These are phyloP conservation scores for Leucogyrophana mollusca DNA, from an alignment of 768 basidiomycete genomes.

Conservation along the genomic window DNA sequence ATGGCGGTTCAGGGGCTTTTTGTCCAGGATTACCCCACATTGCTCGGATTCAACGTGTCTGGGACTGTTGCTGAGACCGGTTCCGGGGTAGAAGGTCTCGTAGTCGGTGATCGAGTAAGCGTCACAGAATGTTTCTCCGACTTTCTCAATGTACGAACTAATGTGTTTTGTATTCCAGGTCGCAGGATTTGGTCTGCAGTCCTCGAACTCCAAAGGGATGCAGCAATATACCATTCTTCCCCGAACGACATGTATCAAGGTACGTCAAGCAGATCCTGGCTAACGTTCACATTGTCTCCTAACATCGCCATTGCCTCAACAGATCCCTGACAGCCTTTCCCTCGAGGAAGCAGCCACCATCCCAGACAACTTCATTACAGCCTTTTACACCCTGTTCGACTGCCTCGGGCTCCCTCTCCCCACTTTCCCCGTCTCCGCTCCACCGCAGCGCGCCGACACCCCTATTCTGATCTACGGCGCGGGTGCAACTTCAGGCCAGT, in stretches of 20 bases:
- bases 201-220: slow-evolving; percentile 28
- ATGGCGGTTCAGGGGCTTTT: slow-evolving; percentile 33
- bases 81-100: slow-evolving; percentile 28
- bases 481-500: slow-evolving; percentile 39
- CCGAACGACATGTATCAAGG: slow-evolving; percentile 35
- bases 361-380: slow-evolving; percentile 43
- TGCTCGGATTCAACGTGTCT: slow-evolving; percentile 37
- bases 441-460: slow-evolving; percentile 27
- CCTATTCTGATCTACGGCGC: slow-evolving; percentile 48
- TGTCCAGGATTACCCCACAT: slow-evolving; percentile 29
- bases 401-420: slow-evolving; percentile 36
- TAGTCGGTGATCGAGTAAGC: slow-evolving; percentile 40
- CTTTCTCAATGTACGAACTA: neutral
- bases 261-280: slow-evolving; percentile 10
- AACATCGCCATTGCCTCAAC: neutral
- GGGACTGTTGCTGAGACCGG: slow-evolving; percentile 40
- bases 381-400: slow-evolving; percentile 40
- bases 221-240: slow-evolving; percentile 37
- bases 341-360: slow-evolving; percentile 39
- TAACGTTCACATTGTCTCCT: neutral
- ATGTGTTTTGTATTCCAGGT: slow-evolving; percentile 20
- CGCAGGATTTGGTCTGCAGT: slow-evolving; percentile 25
- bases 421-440: slow-evolving; percentile 26
- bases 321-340: slow-evolving; percentile 41
- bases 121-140: neutral